Conservation (phyloP, 2,329 filamentous ascomycete species). For the Ambrosiella xylebori region DNA sequence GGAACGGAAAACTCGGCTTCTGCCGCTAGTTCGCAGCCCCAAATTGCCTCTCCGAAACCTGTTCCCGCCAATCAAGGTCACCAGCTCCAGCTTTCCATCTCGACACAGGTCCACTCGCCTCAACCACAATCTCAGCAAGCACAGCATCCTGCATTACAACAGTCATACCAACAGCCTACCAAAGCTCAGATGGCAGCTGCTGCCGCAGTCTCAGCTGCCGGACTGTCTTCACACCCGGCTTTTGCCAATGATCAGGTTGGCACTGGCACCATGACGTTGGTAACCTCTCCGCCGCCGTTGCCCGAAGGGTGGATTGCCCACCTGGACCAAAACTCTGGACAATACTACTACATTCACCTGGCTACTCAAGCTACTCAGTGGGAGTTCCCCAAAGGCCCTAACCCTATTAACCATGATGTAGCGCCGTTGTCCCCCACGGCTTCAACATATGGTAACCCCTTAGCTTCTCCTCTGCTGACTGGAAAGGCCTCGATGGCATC, state of each 20-base stretch:
- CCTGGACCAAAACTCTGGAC: conserved; percentile 83
- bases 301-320: conserved; percentile 98
- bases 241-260: conserved; percentile 57
- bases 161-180: conserved; percentile 4
- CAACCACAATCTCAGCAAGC: conserved; percentile 9
- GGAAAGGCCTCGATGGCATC: conserved; percentile 42
- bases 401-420: conserved; percentile 68
- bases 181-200: conserved; percentile 24
- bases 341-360: conserved; percentile 98
- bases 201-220: conserved; percentile 28
- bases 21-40: conserved; percentile 6
- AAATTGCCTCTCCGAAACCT: conserved; percentile 6
- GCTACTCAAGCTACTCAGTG: conserved; percentile 92
- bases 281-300: conserved; percentile 76
- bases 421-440: conserved; percentile 68
- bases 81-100: conserved; percentile 8
- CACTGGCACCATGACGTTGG: conserved; percentile 10
- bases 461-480: conserved; percentile 51
- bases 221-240: conserved; percentile 60
- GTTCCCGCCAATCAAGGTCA: conserved; percentile 13
- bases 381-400: conserved; percentile 95
- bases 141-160: not conserved
- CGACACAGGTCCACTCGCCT: conserved; percentile 5
- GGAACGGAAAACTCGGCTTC: conserved; percentile 15
- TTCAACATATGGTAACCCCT: conserved; percentile 57